Base-by-base conservation (phyloP, 139 green algal genomes). In the Yamagishiella unicocca region DNA sequence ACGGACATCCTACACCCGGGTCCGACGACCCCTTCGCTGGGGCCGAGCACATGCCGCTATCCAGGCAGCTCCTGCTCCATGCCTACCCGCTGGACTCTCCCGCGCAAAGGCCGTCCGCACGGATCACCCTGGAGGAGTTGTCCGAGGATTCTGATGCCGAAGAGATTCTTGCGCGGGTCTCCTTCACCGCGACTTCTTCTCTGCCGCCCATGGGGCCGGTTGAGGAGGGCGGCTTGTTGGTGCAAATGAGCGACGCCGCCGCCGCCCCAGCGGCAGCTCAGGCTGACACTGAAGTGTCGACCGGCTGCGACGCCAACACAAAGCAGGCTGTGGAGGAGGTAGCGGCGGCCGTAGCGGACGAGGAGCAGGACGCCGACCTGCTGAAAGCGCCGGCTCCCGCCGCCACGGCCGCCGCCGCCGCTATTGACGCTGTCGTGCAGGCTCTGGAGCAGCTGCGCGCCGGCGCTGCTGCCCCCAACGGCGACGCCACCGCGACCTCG, bases 391-490 rank as follows among this genome's bases (percentile, higher is more conserved):
- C 29, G 29, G 61, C 61, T 64, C 64, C 80, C 21, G 43, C 80
- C 10, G 38, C 58, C 25, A 21, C 77, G 14, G 43, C 80, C 12
- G 80, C 80, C 9, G 80, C 77, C 38, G 77, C 80, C 33, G 80
- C 80, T 43, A 77, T 86, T 9, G 80, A 86, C 31, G 29, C 31
- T 4, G 80, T 86, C 21, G 64, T 86, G 17, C 25, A 42, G 43
- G 80, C 80, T 1, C 43, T 86, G 80, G 64, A 86, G 64, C 80
- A 54, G 31, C 80, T 86, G 9, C 64, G 80, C 64, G 37, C 7
- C 43, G 29, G 43, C 21, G 80, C 80, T 2, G 80, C 42, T 2
- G 62, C 61, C 0, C 55, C 24, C 55, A n/a, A 35, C 8, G 38
- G 38, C 6, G 77, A 25, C 14, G 70, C 70, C 3, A 40, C 54